Percentiles rank a stretch among this genome's conserved stretches.
These are phyloP conservation scores for Arabidopsis lyrata DNA, from an alignment of 441 rosid genomes.

Conservation along the genomic window DNA sequence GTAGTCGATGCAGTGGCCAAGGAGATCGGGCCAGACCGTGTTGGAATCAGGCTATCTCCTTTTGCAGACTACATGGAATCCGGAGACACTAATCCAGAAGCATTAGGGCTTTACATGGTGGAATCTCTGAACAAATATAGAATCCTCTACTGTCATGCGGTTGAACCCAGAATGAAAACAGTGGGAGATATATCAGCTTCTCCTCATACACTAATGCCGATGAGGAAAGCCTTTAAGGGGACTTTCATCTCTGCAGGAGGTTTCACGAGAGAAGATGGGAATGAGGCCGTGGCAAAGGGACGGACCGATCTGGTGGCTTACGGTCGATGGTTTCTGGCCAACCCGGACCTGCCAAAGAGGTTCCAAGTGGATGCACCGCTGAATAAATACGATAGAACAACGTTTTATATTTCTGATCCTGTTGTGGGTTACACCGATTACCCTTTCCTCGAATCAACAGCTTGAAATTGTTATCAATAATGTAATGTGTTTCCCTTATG, in stretches of 20 bases:
- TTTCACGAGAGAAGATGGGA: constrained; percentile 49
- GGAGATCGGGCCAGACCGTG: constrained; percentile 53
- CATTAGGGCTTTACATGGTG: constrained; percentile 52
- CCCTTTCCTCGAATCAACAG: constrained; percentile 47
- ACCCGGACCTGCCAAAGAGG: constrained; percentile 57
- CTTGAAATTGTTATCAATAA: background rate
- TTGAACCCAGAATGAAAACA: constrained; percentile 52
- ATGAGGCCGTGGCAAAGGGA: constrained; percentile 44
- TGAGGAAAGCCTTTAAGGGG: constrained; percentile 61
- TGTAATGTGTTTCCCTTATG: background rate
- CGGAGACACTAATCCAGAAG: constrained; percentile 52
- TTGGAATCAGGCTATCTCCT: constrained; percentile 56
- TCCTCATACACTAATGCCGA: constrained; percentile 42
- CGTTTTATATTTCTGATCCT: constrained; percentile 54
- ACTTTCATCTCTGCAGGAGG: constrained; percentile 54
- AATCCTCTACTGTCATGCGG: constrained; percentile 58
- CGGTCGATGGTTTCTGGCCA: constrained; percentile 55
- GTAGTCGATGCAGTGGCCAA: constrained; percentile 46
- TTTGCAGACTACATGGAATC: constrained; percentile 46
- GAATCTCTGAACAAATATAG: constrained; percentile 45
- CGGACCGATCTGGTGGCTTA: constrained; percentile 50
- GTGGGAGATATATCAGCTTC: constrained; percentile 32
- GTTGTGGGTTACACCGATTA: constrained; percentile 58
- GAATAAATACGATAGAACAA: constrained; percentile 47
- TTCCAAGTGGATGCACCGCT: constrained; percentile 51